Percentiles rank a stretch among this genome's conserved stretches.
phyloP scores from a whole-genome alignment of 108 stramenopile species.

The Nitzschia putrida region DNA sequence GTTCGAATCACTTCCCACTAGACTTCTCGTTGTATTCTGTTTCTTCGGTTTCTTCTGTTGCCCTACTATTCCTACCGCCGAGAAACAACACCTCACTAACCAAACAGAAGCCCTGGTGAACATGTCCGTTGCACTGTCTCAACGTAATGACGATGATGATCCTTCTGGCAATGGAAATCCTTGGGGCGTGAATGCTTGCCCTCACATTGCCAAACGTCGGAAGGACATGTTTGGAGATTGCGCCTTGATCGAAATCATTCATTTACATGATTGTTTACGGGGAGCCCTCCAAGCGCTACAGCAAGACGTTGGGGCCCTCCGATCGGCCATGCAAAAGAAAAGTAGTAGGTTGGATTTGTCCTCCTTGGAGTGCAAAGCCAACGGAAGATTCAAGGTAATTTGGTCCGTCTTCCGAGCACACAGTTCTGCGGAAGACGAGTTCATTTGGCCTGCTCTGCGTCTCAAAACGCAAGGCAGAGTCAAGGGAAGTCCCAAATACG shows the following conservation, averaged over 20 bases:
- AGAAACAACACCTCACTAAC: too few species aligned
- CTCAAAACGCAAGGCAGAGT: slow-evolving; percentile 62
- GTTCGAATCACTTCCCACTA: too few species aligned
- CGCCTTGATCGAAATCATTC: slow-evolving; percentile 86
- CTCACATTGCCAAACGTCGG: slow-evolving; percentile 23
- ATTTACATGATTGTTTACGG: slow-evolving; percentile 86
- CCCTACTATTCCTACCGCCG: too few species aligned
- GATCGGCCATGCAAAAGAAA: slow-evolving; percentile 17
- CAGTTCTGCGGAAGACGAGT: slow-evolving; percentile 94
- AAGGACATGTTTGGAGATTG: slow-evolving; percentile 76
- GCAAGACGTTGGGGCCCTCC: slow-evolving; percentile 64
- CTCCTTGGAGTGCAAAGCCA: slow-evolving; percentile 66
- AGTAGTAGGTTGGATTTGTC: background rate
- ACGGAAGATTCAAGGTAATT: slow-evolving; percentile 88
- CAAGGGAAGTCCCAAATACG: slow-evolving; percentile 30
- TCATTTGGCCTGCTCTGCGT: slow-evolving; percentile 93
- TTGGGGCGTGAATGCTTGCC: background rate
- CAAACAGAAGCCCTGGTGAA: too few species aligned
- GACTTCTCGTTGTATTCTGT: too few species aligned
- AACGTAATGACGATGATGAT: too few species aligned
- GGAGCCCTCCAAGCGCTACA: slow-evolving; percentile 71
- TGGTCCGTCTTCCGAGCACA: slow-evolving; percentile 94
- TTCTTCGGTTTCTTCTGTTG: too few species aligned
- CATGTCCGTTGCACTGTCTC: too few species aligned
- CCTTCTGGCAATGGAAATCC: too few species aligned